phyloP scores from a whole-genome alignment of 2,329 filamentous ascomycete genomes.

The Trichoderma sp. region DNA sequence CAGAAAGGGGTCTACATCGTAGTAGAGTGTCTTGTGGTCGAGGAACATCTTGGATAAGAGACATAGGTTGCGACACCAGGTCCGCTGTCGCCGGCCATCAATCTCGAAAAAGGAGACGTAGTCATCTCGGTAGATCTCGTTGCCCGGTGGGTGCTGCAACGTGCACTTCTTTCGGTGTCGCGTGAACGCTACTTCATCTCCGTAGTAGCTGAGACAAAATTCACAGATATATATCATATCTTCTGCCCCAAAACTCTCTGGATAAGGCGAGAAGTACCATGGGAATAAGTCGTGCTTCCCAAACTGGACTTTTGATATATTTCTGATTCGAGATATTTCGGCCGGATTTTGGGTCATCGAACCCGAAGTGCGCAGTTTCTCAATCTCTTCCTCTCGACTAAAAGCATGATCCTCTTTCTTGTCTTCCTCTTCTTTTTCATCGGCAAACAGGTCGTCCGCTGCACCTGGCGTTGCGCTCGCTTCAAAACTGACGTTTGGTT shows the following conservation, averaged over 20 bases:
- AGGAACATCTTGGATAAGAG: conserved; percentile 94
- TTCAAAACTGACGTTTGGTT: conserved; percentile 49
- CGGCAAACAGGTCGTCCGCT: conserved; percentile 58
- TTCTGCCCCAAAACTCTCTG: conserved; percentile 81
- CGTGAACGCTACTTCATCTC: conserved; percentile 77
- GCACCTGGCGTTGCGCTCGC: conserved; percentile 49
- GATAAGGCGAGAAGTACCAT: conserved; percentile 99
- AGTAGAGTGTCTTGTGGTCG: conserved; percentile 97
- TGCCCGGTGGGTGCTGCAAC: conserved; percentile 89
- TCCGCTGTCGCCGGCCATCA: conserved; percentile 88
- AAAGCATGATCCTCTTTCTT: conserved; percentile 61
- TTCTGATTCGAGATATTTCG: conserved; percentile 93
- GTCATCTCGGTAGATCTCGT: conserved; percentile 96
- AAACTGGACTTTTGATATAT: conserved; percentile 93
- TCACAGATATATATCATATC: conserved; percentile 97
- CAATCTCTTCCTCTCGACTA: conserved; percentile 88
- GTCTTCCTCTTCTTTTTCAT: conserved; percentile 52
- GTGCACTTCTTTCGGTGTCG: conserved; percentile 90
- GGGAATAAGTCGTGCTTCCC: conserved; percentile 89
- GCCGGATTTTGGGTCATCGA: conserved; percentile 99
- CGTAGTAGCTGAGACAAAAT: conserved; percentile 92
- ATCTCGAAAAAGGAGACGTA: conserved; percentile 97
- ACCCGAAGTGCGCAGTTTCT: conserved; percentile 89
- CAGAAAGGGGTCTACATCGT: conserved; percentile 97
- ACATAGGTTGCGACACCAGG: conserved; percentile 96